Conservation (phyloP, 257 asterid species). For the Echites panduratus region DNA sequence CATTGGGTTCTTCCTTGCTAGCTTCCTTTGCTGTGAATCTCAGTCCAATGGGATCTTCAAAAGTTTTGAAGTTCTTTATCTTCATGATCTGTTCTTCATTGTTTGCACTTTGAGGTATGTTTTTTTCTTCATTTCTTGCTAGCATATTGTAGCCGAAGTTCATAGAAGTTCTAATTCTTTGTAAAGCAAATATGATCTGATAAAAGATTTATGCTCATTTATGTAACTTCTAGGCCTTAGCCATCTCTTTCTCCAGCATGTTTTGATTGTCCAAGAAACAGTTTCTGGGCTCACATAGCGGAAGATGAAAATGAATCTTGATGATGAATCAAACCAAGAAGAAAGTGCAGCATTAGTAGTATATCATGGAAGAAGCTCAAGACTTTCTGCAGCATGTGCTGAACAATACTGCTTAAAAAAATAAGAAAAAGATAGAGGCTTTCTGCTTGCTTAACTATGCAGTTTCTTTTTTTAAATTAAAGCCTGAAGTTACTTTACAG, state of each 20-base stretch:
- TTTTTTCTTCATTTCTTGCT: neutral
- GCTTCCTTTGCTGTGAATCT: conserved; percentile 37
- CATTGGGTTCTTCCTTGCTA: conserved; percentile 24
- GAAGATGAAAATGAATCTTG: too few species aligned
- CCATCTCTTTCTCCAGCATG: too few species aligned
- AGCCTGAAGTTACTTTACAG: conserved; percentile 7
- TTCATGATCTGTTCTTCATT: conserved; percentile 21
- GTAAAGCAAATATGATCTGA: too few species aligned
- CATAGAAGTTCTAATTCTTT: conserved; percentile 4
- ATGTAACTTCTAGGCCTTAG: too few species aligned
- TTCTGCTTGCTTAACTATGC: neutral
- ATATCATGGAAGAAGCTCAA: neutral
- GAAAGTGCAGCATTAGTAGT: neutral
- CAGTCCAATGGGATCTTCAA: conserved; percentile 8
- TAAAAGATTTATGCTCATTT: too few species aligned
- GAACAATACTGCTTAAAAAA: neutral
- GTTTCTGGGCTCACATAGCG: neutral
- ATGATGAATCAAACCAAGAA: neutral
- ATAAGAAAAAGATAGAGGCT: neutral
- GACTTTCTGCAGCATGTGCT: neutral
- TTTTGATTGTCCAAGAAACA: too few species aligned
- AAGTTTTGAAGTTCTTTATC: conserved; percentile 15
- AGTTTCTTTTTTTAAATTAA: neutral
- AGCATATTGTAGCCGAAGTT: neutral
- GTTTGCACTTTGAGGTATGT: conserved; percentile 13